A percentile compares a stretch with the other conserved stretches of the same genome.
These are phyloP conservation scores for Digitaria exilis DNA, from an alignment of 202 grass and related monocot species.

Conservation along the genomic window DNA sequence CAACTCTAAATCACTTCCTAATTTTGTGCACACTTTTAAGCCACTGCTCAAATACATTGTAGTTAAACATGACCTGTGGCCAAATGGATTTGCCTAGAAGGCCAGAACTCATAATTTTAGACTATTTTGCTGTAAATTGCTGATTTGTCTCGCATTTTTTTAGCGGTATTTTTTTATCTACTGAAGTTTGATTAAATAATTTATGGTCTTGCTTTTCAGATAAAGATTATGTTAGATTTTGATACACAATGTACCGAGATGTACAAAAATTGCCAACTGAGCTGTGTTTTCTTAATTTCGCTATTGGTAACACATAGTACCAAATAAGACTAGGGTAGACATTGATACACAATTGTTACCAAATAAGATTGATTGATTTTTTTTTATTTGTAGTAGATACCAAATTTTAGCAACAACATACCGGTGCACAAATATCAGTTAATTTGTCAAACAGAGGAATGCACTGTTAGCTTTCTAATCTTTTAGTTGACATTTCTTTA, in stretches of 20 bases:
- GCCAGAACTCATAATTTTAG: background rate
- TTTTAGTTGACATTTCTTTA: slow-evolving; percentile 29
- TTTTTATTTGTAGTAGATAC: background rate
- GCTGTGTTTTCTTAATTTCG: background rate
- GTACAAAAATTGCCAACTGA: background rate
- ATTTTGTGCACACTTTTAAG: background rate
- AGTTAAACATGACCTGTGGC: background rate
- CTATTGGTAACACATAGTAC: background rate
- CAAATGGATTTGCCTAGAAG: background rate
- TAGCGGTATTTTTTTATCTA: background rate
- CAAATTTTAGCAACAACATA: background rate
- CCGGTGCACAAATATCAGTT: background rate
- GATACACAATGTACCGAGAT: background rate
- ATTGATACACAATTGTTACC: background rate
- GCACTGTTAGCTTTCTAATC: slow-evolving; percentile 10
- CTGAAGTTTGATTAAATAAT: background rate
- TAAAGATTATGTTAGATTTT: background rate
- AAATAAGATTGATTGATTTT: background rate
- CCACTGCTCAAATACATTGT: slow-evolving; percentile 1
- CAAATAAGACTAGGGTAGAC: background rate
- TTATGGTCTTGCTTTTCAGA: background rate
- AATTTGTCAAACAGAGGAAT: background rate
- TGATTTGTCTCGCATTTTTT: background rate
- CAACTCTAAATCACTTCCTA: background rate
- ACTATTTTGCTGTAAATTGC: slow-evolving; percentile 22